Conservation (phyloP, 495 filamentous ascomycete genomes). For the Aspergillus panamensis region DNA sequence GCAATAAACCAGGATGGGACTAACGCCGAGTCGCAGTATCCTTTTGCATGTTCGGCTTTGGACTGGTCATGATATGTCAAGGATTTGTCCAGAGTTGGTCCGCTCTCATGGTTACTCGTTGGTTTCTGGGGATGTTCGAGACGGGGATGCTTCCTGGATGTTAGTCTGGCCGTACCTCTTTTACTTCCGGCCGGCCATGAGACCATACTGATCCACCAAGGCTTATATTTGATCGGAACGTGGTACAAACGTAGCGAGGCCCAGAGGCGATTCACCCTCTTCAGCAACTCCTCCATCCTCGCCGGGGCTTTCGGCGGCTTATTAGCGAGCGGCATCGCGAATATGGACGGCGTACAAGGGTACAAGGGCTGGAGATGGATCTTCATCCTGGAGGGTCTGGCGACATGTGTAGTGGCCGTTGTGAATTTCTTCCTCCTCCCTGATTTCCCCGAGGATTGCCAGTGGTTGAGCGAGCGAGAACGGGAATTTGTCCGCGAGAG, state of each 20-base stretch:
- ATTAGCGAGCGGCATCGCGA: constrained; percentile 76
- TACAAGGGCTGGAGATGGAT: constrained; percentile 87
- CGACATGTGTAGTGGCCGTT: constrained; percentile 67
- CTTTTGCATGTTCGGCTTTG: constrained; percentile 74
- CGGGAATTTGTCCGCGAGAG: constrained; percentile 64
- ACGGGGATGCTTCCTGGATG: constrained; percentile 70
- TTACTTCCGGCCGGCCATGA: background rate
- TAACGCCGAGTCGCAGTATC: constrained; percentile 44
- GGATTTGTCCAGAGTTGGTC: constrained; percentile 70
- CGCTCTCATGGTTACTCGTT: constrained; percentile 69
- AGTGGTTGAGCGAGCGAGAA: constrained; percentile 67
- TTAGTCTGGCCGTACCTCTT: constrained; percentile 7
- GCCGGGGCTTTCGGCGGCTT: constrained; percentile 89
- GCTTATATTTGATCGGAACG: constrained; percentile 66
- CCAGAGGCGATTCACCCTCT: constrained; percentile 82
- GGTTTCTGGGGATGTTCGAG: constrained; percentile 81
- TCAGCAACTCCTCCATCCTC: constrained; percentile 75
- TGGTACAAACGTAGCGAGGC: constrained; percentile 87
- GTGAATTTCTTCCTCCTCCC: constrained; percentile 75
- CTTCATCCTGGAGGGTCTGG: constrained; percentile 63
- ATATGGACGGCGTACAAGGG: constrained; percentile 60
- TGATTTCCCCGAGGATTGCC: constrained; percentile 60
- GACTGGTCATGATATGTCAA: constrained; percentile 65
- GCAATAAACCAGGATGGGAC: background rate
- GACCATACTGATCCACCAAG: constrained; percentile 6